Percentiles rank a stretch among this genome's conserved stretches.
Conservation (phyloP, 495 filamentous ascomycete genomes). For the Aspergillus sclerotiicarbonarius region DNA sequence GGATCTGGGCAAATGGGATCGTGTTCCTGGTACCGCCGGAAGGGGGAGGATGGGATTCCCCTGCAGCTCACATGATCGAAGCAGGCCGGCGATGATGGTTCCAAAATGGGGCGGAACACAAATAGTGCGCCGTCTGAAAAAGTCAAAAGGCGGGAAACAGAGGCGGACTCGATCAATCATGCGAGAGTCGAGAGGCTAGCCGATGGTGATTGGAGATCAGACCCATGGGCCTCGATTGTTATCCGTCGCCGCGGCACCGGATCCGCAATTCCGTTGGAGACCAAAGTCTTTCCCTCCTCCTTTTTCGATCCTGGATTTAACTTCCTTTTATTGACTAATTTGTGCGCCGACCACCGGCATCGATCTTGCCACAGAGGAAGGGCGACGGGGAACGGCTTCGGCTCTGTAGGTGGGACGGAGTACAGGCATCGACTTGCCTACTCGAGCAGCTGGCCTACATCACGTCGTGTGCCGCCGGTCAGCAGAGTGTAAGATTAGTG, state of each 20-base stretch:
- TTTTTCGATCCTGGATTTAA: not conserved
- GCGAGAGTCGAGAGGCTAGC: conserved; percentile 13
- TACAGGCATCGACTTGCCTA: not conserved
- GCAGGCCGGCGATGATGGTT: conserved; percentile 6
- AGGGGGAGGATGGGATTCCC: conserved; percentile 14
- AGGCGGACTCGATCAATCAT: conserved; percentile 22
- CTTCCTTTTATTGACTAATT: not conserved
- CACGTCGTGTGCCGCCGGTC: not conserved
- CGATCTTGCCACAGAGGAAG: not conserved
- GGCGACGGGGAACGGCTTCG: too few species aligned
- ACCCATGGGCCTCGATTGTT: conserved; percentile 22
- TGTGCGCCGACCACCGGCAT: not conserved
- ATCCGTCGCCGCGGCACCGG: conserved; percentile 45
- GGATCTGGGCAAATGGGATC: conserved; percentile 14
- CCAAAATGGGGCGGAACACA: conserved; percentile 1
- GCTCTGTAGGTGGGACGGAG: not conserved
- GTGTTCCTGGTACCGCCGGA: conserved; percentile 15
- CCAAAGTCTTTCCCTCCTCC: not conserved
- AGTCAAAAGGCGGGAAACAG: not conserved
- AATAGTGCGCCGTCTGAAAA: conserved; percentile 5
- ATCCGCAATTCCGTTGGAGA: conserved; percentile 34
- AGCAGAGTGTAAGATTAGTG: too few species aligned
- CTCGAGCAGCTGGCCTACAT: not conserved
- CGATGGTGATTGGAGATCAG: conserved; percentile 13
- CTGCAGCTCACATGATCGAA: conserved; percentile 36